Evolutionary conservation across 2,329 filamentous ascomycete genomes (phyloP).

Genomic region (Epicoccum sorghinum): DNA sequence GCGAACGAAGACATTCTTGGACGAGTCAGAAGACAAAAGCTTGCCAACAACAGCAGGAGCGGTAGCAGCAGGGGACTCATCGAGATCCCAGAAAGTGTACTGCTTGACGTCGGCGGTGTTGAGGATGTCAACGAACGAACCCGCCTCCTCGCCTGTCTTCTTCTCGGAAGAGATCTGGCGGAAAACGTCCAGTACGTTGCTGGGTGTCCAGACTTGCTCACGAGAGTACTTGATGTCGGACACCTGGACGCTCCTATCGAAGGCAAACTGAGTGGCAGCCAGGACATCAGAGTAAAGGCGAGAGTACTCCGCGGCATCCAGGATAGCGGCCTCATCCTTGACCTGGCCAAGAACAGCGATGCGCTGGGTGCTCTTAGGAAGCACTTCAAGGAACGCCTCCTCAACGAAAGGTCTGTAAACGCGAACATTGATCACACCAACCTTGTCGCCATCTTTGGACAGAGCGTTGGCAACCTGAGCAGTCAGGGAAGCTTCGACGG

Average conservation of each 20-base stretch:
- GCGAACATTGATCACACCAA: conserved; percentile 89
- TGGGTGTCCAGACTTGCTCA: conserved; percentile 68
- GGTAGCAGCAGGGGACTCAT: conserved; percentile 70
- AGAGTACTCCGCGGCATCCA: conserved; percentile 80
- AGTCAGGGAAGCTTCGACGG: conserved; percentile 84
- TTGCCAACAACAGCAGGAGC: conserved; percentile 68
- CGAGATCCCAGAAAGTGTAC: conserved; percentile 93
- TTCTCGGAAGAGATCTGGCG: conserved; percentile 53
- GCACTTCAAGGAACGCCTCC: conserved; percentile 83
- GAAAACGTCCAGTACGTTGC: conserved; percentile 56
- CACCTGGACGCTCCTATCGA: conserved; percentile 66
- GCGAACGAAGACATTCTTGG: conserved; percentile 66
- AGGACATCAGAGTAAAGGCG: conserved; percentile 90
- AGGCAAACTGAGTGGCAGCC: conserved; percentile 75
- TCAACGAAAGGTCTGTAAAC: conserved; percentile 95
- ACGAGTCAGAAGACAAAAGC: conserved; percentile 65
- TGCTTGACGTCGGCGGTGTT: conserved; percentile 69
- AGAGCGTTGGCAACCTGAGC: conserved; percentile 79
- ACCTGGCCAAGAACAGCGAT: conserved; percentile 93
- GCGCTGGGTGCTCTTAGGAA: conserved; percentile 76
- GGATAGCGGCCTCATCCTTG: conserved; percentile 70
- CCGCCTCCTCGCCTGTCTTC: conserved; percentile 44
- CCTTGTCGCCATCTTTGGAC: conserved; percentile 72
- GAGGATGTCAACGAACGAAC: conserved; percentile 60
- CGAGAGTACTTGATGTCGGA: conserved; percentile 91